Evolutionary conservation across 1,284 basidiomycete genomes (phyloP), one percentile per base, ranked within the genome.

Genomic region (Trichosporon inkin): DNA sequence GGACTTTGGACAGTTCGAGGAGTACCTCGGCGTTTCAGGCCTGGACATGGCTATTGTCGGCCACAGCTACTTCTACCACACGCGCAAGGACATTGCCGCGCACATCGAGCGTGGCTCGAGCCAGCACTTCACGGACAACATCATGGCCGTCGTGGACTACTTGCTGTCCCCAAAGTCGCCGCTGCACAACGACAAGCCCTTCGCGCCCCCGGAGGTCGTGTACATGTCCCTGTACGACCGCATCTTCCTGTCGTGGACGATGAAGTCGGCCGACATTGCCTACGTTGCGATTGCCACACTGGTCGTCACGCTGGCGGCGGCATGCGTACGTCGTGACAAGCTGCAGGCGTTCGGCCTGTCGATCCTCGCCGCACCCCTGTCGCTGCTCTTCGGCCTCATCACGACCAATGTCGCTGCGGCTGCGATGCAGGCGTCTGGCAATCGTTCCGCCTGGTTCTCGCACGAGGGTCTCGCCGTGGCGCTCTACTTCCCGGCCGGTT

Each of bases 11-110:
- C 94, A 98, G 71, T 99, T 98, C 67, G 89, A 93, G 70, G 81
- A 89, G 64, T 99, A 99, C 74, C 82, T 96, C 36, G 88, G 88
- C 67, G 85, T 92, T 16, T 88, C 89, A 0, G 92, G 92, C 19
- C 78, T 93, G 32, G 92, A 93, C 74, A 93, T 97, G 85, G 95
- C 95, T 0, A 81, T 98, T 36, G 88, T 97, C 11, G 91, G 92
- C 19, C 92, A 96, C 57, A 66, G 71, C 64, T 99, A 98, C 74
- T 81, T 93, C 61, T 96, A 95, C 74, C 92, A 95, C 76, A 95
- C 91, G 77, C 86, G 88, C 53, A 69, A 64, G 56, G 75, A 77
- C 54, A 64, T 58, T 2, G 36, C 70, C 28, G 62, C 61, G 8
- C 61, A 71, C 60, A 71, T 77, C 55, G 69, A 74, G 57, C 53